Base-by-base conservation (phyloP, 305 asterid species). In the Fraxinus albicans region DNA sequence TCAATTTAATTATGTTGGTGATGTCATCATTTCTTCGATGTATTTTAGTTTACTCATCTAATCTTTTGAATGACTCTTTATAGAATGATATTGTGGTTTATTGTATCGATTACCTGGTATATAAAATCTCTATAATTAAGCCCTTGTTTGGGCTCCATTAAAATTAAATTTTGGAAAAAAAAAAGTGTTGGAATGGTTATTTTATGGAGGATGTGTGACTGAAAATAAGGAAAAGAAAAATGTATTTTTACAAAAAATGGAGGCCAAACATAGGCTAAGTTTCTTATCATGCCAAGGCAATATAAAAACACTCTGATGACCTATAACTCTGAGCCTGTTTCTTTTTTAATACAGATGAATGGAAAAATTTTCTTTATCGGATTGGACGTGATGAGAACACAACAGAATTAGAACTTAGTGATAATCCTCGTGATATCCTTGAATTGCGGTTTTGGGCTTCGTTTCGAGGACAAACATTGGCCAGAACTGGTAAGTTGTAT, bases 371-470 rank as follows among this genome's bases (percentile, higher is more conserved):
- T 86, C 97, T 96, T 85, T 89, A 94, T 81, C 93, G 99, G 83
- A 94, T 96, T 80, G 98, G 97, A 72, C 98, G 96, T 82, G 95
- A 94, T 60, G 99, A 94, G 88, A 88, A 88, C 83, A 53, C 95
- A 82, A 87, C 97, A 40, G 99, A 94, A 84, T 78, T 73, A 70
- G 98, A 94, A 76, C 97, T 94, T 80, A 83, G 88, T 82, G 96
- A 94, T 89, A 89, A 92, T 88, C 94, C 98, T 67, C 88, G 83
- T 80, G 97, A 96, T 84, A 96, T 93, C 82, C 97, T 93, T 87
- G 99, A 96, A 85, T 91, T 96, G 81, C 92, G 98, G 82, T 94
- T 94, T 86, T 96, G 99, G 99, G 99, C 99, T 76, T 96, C 99
- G 53, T 96, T 93, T 84, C 92, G 98, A 75, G 99, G 98, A 78